Base-by-base conservation (phyloP, 176 grass and related monocot genomes). In the Lolium rigidum region DNA sequence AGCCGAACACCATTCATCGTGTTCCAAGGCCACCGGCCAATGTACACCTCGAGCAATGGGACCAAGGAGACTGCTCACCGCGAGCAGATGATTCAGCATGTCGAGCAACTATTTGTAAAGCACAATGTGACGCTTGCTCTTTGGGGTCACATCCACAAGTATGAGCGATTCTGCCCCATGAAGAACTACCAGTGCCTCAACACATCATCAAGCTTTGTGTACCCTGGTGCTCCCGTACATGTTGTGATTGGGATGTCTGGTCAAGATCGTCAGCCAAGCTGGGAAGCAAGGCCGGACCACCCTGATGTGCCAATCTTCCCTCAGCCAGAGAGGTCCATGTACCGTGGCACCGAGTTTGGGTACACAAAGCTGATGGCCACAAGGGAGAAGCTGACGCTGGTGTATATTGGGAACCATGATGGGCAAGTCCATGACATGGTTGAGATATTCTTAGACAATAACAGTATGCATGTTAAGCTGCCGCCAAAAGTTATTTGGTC, bases 21-120 rank as follows among this genome's bases (percentile, higher is more conserved):
- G 52, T 80, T 99, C n/a, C 97, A 99, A 80, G 97, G 97, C 61
- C 97, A 99, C 82, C 90, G 97, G 1, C 97, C 97, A 9, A 99
- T 99, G 94, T 94, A 96, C 78, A 99, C 97, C 58, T 83, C 92
- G 4, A 99, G 97, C 68, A 80, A 94, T 64, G 94, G 94, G 68
- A 13, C 56, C 13, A 92, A 80, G 87, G 97, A 98, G 20, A n/a
- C 84, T 17, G 70, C 4, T 38, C 15, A 90, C 48, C 88, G 78
- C 86, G 75, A 93, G 76, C 86, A 85, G 85, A 96, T 96, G 97
- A 76, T 88, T 14, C 91, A 92, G 87, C 68, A 86, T 59, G 71
- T 96, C 52, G 97, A 99, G 69, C 93, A 86, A 44, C 85, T 99
- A 59, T 63, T 99, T 55, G 88, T 96, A 35, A 20, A 87, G 51